Percentiles rank a stretch among this genome's conserved stretches.
These are phyloP conservation scores for Sclerotinia spermophila DNA, from an alignment of 2,329 filamentous ascomycete species.

Conservation along the genomic window DNA sequence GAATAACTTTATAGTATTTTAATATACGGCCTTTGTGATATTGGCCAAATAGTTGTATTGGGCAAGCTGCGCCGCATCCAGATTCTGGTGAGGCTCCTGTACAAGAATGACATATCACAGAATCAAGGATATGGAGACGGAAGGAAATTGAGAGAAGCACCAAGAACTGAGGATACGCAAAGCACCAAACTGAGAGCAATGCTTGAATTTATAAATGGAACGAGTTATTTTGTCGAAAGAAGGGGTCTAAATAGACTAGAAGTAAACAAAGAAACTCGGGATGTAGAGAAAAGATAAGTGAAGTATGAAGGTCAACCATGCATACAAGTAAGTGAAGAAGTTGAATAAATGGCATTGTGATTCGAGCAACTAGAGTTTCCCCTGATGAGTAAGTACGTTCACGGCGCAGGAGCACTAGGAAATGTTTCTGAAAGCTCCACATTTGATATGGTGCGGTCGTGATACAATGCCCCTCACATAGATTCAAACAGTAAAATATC, in stretches of 20 bases:
- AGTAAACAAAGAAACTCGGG: background rate
- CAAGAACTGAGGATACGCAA: background rate
- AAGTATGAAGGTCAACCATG: background rate
- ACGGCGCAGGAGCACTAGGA: background rate
- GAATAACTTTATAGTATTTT: background rate
- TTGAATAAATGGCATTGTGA: background rate
- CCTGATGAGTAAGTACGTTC: background rate
- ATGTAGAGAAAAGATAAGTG: background rate
- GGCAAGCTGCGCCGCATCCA: background rate
- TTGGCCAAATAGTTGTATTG: background rate
- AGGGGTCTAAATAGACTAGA: background rate
- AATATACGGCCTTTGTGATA: background rate
- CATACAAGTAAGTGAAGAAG: background rate
- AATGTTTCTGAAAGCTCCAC: background rate
- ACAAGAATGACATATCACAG: background rate
- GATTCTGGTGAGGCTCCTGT: background rate
- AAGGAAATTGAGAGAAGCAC: background rate
- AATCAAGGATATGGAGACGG: background rate
- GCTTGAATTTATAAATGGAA: too few species aligned
- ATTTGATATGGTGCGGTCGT: background rate
- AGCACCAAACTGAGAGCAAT: background rate
- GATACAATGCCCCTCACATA: background rate
- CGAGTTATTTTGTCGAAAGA: background rate
- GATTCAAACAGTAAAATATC: background rate
- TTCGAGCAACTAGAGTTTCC: background rate